These are phyloP conservation scores for Urochloa ruziziensis DNA, from an alignment of 176 grass and related monocot species.

Conservation along the genomic window DNA sequence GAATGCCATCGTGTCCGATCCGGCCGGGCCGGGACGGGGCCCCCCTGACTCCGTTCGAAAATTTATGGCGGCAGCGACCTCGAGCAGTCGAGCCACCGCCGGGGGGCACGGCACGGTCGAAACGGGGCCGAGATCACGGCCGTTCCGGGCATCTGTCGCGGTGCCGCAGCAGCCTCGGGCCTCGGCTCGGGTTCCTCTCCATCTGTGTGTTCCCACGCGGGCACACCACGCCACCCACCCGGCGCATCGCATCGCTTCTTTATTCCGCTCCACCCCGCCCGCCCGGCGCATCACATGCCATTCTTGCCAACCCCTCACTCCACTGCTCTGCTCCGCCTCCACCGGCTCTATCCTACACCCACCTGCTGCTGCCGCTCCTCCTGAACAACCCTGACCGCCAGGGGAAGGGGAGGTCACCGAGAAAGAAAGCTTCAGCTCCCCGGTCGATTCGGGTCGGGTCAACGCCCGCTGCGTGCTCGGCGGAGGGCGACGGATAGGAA, in stretches of 20 bases:
- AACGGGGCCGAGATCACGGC: neutral
- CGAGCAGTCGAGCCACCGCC: too few relatives aligned
- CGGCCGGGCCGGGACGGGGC: too few relatives aligned
- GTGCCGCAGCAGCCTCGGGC: neutral
- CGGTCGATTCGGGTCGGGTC: neutral
- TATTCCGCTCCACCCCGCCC: constrained; percentile 21
- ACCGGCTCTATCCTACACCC: neutral
- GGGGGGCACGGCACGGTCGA: neutral
- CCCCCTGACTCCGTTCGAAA: neutral
- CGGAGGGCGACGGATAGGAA: neutral
- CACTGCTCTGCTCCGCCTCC: neutral
- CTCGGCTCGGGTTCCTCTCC: neutral
- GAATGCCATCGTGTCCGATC: too few relatives aligned
- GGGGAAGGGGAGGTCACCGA: neutral
- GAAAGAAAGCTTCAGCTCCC: too few relatives aligned
- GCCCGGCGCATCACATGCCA: constrained; percentile 36
- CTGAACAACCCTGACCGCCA: neutral
- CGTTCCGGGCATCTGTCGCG: neutral
- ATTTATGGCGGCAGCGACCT: neutral
- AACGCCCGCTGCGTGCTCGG: neutral
- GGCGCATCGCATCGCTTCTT: constrained; percentile 27
- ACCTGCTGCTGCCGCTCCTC: neutral
- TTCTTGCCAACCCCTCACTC: constrained; percentile 19
- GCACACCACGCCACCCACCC: neutral
- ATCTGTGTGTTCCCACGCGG: neutral